Base-by-base conservation (phyloP, 192 early-diverging fungal genomes). In the Tieghemiomyces parasiticus region DNA sequence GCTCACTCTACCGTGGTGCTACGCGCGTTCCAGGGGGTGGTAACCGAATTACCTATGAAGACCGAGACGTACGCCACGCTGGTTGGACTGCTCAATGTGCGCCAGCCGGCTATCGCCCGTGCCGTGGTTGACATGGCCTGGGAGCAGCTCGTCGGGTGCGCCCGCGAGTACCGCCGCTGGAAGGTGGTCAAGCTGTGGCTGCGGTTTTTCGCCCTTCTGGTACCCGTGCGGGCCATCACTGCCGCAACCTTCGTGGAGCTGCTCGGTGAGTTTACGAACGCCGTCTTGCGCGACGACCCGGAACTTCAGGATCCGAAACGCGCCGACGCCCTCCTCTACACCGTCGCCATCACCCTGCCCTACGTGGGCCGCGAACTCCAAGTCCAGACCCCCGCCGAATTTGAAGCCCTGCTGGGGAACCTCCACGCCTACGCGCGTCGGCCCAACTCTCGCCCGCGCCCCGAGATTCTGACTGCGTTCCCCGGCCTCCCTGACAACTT, bases 161-260 rank as follows among this genome's bases (percentile, higher is more conserved):
- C 76, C 26, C 63, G 91, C 62, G 66, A 67, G 0, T 61, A 65
- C 13, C 72, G 72, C 26, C 70, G 86, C 55, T 92, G 88, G 80
- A 74, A 75, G 8, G 74, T 79, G 29, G 79, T 85, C 59, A 93
- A 93, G 68, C 67, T 90, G 20, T 59, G 87, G 20, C 64, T 91
- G 64, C 74, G 90, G 38, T 95, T 84, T 67, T 88, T 89, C 76
- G 87, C 77, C 6, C 80, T 88, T 66, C 75, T 91, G 25, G 82
- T 90, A 49, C 83, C 78, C 63, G 76, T 86, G 25, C 83, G 84
- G 63, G 82, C 91, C 6, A 83, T 97, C 55, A 55, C 74, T 2
- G 77, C 87, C 0, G 62, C 65, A 12, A 76, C 85, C 30, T 78
- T 85, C 50, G 62, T 92, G 25, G 68, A 68, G 4, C 63, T 93